A percentile compares a stretch with the other conserved stretches of the same genome.
These are phyloP conservation scores for Pythium oligandrum DNA, from an alignment of 352 stramenopile species.

Conservation along the genomic window DNA sequence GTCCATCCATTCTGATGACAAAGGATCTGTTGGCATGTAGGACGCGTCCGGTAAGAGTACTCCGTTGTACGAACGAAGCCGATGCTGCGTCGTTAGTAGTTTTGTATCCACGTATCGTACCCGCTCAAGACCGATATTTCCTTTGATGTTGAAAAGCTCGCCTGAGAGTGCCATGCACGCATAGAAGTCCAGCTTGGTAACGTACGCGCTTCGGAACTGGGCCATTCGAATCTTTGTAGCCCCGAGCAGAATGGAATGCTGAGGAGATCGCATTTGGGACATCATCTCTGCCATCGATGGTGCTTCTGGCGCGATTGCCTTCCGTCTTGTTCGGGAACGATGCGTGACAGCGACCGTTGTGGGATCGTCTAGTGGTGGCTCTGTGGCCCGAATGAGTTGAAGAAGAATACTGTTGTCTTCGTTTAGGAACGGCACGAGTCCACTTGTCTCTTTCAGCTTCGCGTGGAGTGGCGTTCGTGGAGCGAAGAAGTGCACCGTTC, in stretches of 20 bases:
- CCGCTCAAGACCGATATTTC: conserved; percentile 72
- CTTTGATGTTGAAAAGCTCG: conserved; percentile 83
- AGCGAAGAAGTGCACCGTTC: conserved; percentile 72
- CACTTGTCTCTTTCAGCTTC: conserved; percentile 75
- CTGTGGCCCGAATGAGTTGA: conserved; percentile 69
- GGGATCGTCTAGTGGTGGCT: conserved; percentile 64
- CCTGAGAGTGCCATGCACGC: conserved; percentile 73
- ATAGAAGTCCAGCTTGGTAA: conserved; percentile 84
- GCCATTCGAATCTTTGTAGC: conserved; percentile 75
- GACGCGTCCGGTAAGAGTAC: conserved; percentile 68
- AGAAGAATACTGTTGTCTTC: conserved; percentile 73
- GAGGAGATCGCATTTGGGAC: neutral
- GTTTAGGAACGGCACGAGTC: conserved; percentile 52
- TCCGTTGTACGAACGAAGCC: conserved; percentile 56
- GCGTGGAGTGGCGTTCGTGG: conserved; percentile 65
- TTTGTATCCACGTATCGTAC: conserved; percentile 73
- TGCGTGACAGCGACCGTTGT: conserved; percentile 4
- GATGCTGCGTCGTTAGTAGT: conserved; percentile 54
- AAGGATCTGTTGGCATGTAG: conserved; percentile 54
- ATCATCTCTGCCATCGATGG: too few relatives aligned
- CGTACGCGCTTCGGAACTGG: conserved; percentile 78
- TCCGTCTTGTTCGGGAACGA: neutral
- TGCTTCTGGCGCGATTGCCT: too few relatives aligned
- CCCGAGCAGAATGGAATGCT: conserved; percentile 52
- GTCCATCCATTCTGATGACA: conserved; percentile 82